Conservation (phyloP, 768 basidiomycete species). For the Omphalotus guepiniiformis region DNA sequence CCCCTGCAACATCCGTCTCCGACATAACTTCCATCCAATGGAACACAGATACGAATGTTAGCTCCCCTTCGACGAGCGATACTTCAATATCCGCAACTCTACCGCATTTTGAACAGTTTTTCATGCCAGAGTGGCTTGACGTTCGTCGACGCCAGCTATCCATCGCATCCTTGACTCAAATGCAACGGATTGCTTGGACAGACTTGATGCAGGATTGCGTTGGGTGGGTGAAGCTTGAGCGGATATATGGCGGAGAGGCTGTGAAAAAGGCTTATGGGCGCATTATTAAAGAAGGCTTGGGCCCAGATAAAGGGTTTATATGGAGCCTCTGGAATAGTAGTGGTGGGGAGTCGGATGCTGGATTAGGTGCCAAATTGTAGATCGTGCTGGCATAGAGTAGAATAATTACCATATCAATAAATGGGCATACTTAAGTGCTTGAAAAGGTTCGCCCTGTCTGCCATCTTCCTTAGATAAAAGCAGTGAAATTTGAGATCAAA, state of each 20-base stretch:
- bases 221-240: conserved; percentile 51
- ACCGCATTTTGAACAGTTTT: conserved; percentile 46
- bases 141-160: conserved; percentile 47
- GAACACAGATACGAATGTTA: conserved; percentile 32
- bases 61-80: conserved; percentile 10
- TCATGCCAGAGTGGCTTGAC: conserved; percentile 68
- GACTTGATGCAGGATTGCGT: conserved; percentile 52
- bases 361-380: conserved; percentile 1
- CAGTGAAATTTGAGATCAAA: too few species aligned
- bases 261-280: conserved; percentile 48
- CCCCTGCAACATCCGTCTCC: conserved; percentile 33
- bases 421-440: too few species aligned
- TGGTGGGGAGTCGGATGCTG: not conserved
- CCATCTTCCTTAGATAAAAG: too few species aligned
- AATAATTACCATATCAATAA: too few species aligned
- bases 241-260: conserved; percentile 39
- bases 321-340: conserved; percentile 62
- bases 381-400: too few species aligned
- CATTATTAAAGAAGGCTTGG: conserved; percentile 41
- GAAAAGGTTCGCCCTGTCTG: too few species aligned
- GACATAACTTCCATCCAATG: conserved; percentile 28
- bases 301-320: conserved; percentile 52
- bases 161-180: conserved; percentile 38
- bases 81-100: not conserved
- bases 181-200: conserved; percentile 57